Base-by-base conservation (phyloP, 1,284 basidiomycete genomes). In the Tausonia pullulans region DNA sequence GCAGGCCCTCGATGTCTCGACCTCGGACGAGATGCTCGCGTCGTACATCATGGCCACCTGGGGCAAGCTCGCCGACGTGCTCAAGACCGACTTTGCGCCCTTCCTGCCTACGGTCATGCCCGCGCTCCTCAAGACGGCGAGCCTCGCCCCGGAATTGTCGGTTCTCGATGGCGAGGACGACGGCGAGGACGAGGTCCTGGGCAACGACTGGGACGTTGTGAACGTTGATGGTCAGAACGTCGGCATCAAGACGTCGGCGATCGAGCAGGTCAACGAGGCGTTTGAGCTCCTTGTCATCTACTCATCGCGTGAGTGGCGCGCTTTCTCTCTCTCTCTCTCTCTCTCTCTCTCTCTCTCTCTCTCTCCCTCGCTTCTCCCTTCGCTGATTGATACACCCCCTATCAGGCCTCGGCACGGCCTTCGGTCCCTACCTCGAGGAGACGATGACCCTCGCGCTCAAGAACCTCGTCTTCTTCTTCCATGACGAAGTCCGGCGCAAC, bases 111-210 rank as follows among this genome's bases (percentile, higher is more conserved):
- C 58, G 48, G 60, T 68, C 41, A 68, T 68, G 67, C 67, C 67
- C 41, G 49, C 58, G 6, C 58, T 65, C 10, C 64, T 68, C 57
- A 54, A 56, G 14, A 49, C 67, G 10, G 67, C 67, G 10, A 39
- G 45, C 3, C 27, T 65, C 14, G 62, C 53, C 14, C 66, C 66
- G 13, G 66, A 67, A 5, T 43, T 67, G 3, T 59, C 62, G 44
- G 41, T 68, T 14, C 51, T 63, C 41, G 62, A 63, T 44, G 56
- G 87, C 87, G 69, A 65, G 60, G 59, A 52, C 50, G 57, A 62
- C 45, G 65, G 65, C 11, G 10, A 58, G 40, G 57, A 58, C 6
- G 57, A 58, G 44, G 44, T 46, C 27, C 27, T 27, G 39, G 57
- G 44, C 11, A 16, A 58, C 43, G 44, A 27, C 27, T 27, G 27